These are phyloP conservation scores for Ambrosia artemisiifolia DNA, from an alignment of 129 eudicot genomes.

Conservation along the genomic window DNA sequence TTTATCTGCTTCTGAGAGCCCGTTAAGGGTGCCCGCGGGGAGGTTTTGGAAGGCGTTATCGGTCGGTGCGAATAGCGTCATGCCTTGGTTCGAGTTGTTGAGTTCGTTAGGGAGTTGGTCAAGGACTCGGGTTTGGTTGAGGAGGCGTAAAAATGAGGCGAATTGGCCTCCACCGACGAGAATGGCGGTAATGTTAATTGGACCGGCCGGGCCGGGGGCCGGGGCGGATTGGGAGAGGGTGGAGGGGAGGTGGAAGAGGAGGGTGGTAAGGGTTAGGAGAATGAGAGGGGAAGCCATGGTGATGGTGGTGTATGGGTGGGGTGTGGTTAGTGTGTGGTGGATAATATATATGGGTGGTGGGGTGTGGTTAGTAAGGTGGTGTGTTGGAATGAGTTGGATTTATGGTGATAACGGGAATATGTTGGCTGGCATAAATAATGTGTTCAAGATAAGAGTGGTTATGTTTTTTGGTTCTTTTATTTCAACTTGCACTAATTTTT, in stretches of 20 bases:
- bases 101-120: constrained; percentile 61
- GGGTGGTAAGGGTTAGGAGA: constrained; percentile 25
- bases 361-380: constrained; percentile 1
- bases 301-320: constrained; percentile 25
- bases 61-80: constrained; percentile 88
- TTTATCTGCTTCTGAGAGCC: constrained; percentile 40
- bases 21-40: constrained; percentile 65
- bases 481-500: constrained; percentile 13
- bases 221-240: constrained; percentile 53
- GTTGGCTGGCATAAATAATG: constrained; percentile 25
- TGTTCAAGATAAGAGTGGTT: constrained; percentile 11
- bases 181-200: constrained; percentile 58
- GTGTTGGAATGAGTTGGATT: constrained; percentile 59
- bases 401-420: constrained; percentile 18
- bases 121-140: constrained; percentile 46
- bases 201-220: constrained; percentile 56
- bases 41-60: constrained; percentile 80
- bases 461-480: not conserved
- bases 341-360: constrained; percentile 22
- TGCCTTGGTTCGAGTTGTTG: constrained; percentile 68
- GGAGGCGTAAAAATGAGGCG: constrained; percentile 48
- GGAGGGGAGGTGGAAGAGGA: constrained; percentile 29
- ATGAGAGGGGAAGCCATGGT: constrained; percentile 24
- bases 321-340: not conserved
- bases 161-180: constrained; percentile 57